Evolutionary conservation across 1,284 basidiomycete genomes (phyloP), one percentile per base, ranked within the genome.

Genomic region (Cryptococcus hybrid): DNA sequence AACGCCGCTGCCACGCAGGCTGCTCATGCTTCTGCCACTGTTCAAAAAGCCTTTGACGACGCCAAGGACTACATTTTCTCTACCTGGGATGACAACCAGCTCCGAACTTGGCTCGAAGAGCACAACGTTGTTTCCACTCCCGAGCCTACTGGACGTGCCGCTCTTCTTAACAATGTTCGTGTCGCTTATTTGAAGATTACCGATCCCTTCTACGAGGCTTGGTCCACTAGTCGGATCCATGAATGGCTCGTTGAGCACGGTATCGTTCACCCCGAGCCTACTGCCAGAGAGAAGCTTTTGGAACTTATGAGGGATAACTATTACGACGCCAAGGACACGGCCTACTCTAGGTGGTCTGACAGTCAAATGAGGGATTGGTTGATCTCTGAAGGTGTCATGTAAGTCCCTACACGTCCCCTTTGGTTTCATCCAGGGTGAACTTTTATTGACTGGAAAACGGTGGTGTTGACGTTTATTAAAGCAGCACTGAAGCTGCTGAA

Each of bases 11-110:
- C 76, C 58, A 51, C 66, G 7, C 70, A 73, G 48, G 75, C 71
- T 11, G 61, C 65, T 3, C 69, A 82, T 45, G 80, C 84, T n/a
- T 84, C 83, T 13, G 78, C 77, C 11, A 81, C 81, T 45, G 80
- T 80, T 15, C 55, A 61, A 37, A 68, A 69, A 60, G 68, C 67
- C 52, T 74, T 92, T 43, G 87, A 92, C 57, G 85, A 89, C 61
- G 77, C 86, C 37, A 89, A 86, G 72, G 92, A 96, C 76, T 94
- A 92, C 66, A 78, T 92, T 6, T 94, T 89, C 74, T 90, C 88
- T 0, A 84, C 86, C 2, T 95, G 93, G 93, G 85, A 87, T 59
- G 90, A 95, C 66, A 87, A 82, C 68, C 80, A 83, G 60, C 78
- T 76, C 56, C 56, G 75, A 56, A 74, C 74, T 0, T 96, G 87